A percentile compares a stretch with the other conserved stretches of the same genome.
Evolutionary conservation across 2,329 filamentous ascomycete species (phyloP).

Genomic region (Ambrosiella xylebori): DNA sequence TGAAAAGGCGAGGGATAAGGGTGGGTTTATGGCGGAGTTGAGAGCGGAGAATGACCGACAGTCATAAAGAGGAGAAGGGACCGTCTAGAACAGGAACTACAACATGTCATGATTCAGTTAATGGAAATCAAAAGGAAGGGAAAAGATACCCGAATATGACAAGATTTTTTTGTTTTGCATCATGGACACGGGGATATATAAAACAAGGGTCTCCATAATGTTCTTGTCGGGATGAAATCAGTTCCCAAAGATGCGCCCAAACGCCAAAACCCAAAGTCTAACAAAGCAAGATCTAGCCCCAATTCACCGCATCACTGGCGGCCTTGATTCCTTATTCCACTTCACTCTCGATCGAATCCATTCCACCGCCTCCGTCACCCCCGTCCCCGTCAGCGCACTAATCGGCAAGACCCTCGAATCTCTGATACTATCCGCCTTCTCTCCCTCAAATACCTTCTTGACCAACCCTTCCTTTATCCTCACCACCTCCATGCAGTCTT

Average conservation of each 20-base stretch:
- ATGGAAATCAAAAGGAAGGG: slow-evolving; percentile 7
- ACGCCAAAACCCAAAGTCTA: slow-evolving; percentile 3
- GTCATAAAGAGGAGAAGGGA: slow-evolving; percentile 1
- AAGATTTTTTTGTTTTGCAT: not conserved
- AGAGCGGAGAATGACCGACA: slow-evolving; percentile 67
- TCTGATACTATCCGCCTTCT: slow-evolving; percentile 68
- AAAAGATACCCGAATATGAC: slow-evolving; percentile 10
- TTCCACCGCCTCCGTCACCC: slow-evolving; percentile 89
- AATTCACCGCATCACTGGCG: slow-evolving; percentile 73
- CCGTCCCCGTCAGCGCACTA: slow-evolving; percentile 73
- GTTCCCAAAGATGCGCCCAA: not conserved
- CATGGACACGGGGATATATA: not conserved
- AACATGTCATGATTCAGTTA: slow-evolving; percentile 2
- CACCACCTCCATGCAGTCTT: slow-evolving; percentile 95
- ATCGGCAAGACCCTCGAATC: slow-evolving; percentile 85
- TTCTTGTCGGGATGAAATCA: not conserved
- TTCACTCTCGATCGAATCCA: slow-evolving; percentile 84
- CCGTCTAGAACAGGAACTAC: not conserved
- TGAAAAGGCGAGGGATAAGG: slow-evolving; percentile 57
- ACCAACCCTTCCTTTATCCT: slow-evolving; percentile 94
- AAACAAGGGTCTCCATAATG: not conserved
- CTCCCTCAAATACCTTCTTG: slow-evolving; percentile 86
- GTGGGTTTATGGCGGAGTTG: slow-evolving; percentile 59
- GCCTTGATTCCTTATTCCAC: slow-evolving; percentile 89
- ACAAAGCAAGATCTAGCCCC: slow-evolving; percentile 2